Percentiles rank a stretch among this genome's conserved stretches.
Evolutionary conservation across 2,329 filamentous ascomycete genomes (phyloP).

Genomic region (Diplodia scrobiculata): DNA sequence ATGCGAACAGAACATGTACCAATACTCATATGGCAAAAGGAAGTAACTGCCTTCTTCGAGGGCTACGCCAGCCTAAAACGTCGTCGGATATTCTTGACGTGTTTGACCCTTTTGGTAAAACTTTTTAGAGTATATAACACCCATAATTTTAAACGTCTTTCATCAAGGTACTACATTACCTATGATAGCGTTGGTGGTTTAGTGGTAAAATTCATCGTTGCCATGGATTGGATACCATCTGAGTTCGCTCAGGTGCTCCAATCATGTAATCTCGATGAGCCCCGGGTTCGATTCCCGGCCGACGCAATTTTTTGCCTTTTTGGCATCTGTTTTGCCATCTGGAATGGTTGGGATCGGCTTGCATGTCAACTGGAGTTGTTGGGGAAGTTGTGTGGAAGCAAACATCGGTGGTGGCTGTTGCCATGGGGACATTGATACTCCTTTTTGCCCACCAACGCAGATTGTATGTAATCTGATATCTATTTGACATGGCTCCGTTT

Average conservation of each 20-base stretch:
- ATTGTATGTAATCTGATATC: background rate
- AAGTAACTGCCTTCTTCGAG: too few species aligned
- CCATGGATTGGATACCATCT: background rate
- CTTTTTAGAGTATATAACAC: too few species aligned
- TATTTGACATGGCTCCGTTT: background rate
- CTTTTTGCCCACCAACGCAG: background rate
- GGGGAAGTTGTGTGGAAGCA: background rate
- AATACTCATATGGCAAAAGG: too few species aligned
- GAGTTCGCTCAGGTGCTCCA: background rate
- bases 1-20: too few species aligned
- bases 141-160: too few species aligned
- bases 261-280: background rate
- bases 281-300: conserved; percentile 27
- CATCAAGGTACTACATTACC: background rate
- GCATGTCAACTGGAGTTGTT: background rate
- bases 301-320: conserved; percentile 1
- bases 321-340: background rate
- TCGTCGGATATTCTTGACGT: too few species aligned
- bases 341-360: background rate
- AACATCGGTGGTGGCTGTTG: background rate
- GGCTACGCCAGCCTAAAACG: too few species aligned
- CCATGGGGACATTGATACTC: background rate
- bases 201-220: conserved; percentile 27
- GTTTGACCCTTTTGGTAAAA: too few species aligned
- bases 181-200: conserved; percentile 6